A percentile compares a stretch with the other conserved stretches of the same genome.
Evolutionary conservation across 1,284 basidiomycete species (phyloP).

Genomic region (Limonomyces culmigenus): DNA sequence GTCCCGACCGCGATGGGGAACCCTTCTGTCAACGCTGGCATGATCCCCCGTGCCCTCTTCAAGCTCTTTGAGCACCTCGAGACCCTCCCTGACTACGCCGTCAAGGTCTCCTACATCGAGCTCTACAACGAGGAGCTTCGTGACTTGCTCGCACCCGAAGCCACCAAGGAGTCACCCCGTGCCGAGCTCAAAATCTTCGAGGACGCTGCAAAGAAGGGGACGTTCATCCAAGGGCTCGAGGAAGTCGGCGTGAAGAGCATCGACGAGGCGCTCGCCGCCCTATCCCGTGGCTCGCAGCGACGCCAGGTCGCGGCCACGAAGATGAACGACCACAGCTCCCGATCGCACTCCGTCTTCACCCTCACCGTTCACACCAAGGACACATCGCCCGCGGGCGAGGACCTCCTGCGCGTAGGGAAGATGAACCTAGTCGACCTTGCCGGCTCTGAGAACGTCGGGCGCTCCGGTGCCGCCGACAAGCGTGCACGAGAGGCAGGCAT

Average conservation of each 20-base stretch:
- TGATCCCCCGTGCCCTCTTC: conserved; percentile 94
- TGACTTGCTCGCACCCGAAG: conserved; percentile 69
- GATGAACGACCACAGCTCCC: conserved; percentile 95
- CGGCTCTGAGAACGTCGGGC: conserved; percentile 94
- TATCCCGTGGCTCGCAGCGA: conserved; percentile 80
- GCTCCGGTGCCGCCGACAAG: conserved; percentile 91
- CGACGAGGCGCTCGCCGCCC: conserved; percentile 69
- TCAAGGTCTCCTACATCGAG: conserved; percentile 91
- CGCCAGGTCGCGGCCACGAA: conserved; percentile 93
- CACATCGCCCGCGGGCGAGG: conserved; percentile 76
- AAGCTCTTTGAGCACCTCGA: conserved; percentile 86
- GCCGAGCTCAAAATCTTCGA: conserved; percentile 75
- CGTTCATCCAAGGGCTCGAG: conserved; percentile 90
- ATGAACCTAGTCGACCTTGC: conserved; percentile 96
- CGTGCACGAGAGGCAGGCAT: conserved; percentile 94
- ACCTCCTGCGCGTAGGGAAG: conserved; percentile 64
- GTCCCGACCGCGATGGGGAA: conserved; percentile 71
- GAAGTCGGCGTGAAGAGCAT: conserved; percentile 78
- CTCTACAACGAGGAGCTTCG: conserved; percentile 99
- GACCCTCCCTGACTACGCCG: conserved; percentile 70
- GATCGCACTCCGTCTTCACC: conserved; percentile 97
- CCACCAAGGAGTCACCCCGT: conserved; percentile 29
- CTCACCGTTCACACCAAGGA: conserved; percentile 92
- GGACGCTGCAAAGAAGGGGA: conserved; percentile 73
- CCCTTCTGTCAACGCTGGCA: conserved; percentile 81